phyloP scores from a whole-genome alignment of 176 grass and related monocot species.

The Typha latifolia region DNA sequence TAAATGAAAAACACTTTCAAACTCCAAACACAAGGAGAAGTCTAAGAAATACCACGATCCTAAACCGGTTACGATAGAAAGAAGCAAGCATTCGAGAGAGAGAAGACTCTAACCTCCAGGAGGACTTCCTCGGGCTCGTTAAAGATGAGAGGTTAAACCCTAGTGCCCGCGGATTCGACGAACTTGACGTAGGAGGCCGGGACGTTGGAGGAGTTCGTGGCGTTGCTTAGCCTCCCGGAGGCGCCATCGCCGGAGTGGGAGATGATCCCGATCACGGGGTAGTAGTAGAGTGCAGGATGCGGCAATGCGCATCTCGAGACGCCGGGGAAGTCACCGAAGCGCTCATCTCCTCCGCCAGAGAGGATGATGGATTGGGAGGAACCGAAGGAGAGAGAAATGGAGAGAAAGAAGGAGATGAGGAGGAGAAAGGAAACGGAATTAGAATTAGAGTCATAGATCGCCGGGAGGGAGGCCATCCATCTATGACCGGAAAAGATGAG shows the following conservation, averaged over 20 bases:
- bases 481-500: too few species aligned
- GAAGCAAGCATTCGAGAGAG: neutral
- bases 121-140: constrained; percentile 76
- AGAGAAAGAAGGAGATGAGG: constrained; percentile 6
- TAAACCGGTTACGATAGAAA: neutral
- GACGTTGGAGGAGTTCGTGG: constrained; percentile 40
- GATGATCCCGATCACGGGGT: constrained; percentile 85
- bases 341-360: constrained; percentile 2
- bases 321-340: neutral
- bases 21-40: neutral
- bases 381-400: neutral
- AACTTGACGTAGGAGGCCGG: constrained; percentile 78
- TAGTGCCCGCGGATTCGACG: constrained; percentile 67
- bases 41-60: neutral
- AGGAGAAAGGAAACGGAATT: constrained; percentile 12
- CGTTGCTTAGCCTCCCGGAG: constrained; percentile 43
- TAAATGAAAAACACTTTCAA: too few species aligned
- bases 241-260: constrained; percentile 74
- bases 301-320: constrained; percentile 22
- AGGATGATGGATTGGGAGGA: constrained; percentile 14
- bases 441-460: too few species aligned
- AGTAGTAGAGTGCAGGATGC: constrained; percentile 44
- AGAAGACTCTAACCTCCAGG: constrained; percentile 28
- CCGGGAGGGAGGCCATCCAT: too few species aligned
- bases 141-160: constrained; percentile 76